A percentile compares a stretch with the other conserved stretches of the same genome.
Evolutionary conservation across 2,329 filamentous ascomycete genomes (phyloP).

Genomic region (Microdochium paspali): DNA sequence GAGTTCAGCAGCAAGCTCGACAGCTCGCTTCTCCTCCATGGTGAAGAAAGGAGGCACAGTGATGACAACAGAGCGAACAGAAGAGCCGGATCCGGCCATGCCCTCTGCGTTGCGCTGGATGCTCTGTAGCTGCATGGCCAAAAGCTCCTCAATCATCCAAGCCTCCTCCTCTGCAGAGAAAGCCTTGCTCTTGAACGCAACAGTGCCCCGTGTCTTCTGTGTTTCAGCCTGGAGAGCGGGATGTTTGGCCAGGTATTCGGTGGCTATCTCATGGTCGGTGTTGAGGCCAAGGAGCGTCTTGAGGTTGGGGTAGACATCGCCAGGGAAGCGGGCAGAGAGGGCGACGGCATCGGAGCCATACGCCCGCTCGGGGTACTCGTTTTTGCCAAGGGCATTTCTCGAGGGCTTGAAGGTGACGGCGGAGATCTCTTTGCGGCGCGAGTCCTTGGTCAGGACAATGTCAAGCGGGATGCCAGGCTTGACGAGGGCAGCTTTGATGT

Average conservation of each 20-base stretch:
- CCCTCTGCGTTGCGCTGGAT: slow-evolving; percentile 81
- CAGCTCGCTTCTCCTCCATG: slow-evolving; percentile 76
- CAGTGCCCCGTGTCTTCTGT: slow-evolving; percentile 53
- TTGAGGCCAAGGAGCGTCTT: slow-evolving; percentile 80
- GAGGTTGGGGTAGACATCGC: slow-evolving; percentile 90
- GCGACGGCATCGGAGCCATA: slow-evolving; percentile 91
- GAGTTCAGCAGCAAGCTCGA: slow-evolving; percentile 75
- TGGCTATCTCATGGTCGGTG: slow-evolving; percentile 48
- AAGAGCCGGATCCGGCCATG: slow-evolving; percentile 65
- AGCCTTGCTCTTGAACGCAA: slow-evolving; percentile 70
- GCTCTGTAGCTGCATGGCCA: slow-evolving; percentile 94
- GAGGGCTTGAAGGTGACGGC: slow-evolving; percentile 89
- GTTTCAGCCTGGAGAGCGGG: slow-evolving; percentile 65
- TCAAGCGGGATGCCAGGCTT: slow-evolving; percentile 96
- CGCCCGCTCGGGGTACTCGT: slow-evolving; percentile 72
- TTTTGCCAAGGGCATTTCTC: slow-evolving; percentile 51
- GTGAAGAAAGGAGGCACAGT: slow-evolving; percentile 90
- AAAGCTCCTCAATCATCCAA: slow-evolving; percentile 80
- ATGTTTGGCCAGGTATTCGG: slow-evolving; percentile 65
- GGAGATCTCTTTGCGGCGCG: slow-evolving; percentile 86
- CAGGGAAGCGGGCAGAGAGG: slow-evolving; percentile 76
- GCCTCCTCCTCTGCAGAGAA: slow-evolving; percentile 53
- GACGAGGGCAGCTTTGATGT: slow-evolving; percentile 91
- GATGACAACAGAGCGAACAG: slow-evolving; percentile 74
- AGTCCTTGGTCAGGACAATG: slow-evolving; percentile 96